phyloP scores from a whole-genome alignment of 2,329 filamentous ascomycete genomes.

The Hortaea sp. region DNA sequence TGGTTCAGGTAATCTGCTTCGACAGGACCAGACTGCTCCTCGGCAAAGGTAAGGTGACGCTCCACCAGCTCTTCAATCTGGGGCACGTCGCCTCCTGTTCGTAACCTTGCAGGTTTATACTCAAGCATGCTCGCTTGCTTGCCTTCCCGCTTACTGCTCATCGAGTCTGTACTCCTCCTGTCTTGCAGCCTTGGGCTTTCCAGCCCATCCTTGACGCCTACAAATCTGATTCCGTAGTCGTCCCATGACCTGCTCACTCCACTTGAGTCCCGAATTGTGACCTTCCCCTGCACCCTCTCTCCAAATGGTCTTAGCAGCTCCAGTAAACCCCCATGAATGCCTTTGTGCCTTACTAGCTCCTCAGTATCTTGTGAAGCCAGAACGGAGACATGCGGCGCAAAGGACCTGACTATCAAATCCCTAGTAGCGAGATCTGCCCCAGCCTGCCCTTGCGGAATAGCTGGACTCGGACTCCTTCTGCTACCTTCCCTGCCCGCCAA shows the following conservation, averaged over 20 bases:
- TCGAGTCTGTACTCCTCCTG: conserved; percentile 30
- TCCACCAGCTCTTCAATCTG: conserved; percentile 75
- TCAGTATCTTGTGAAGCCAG: conserved; percentile 83
- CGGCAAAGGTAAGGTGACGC: conserved; percentile 65
- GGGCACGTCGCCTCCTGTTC: conserved; percentile 44
- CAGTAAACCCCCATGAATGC: conserved; percentile 70
- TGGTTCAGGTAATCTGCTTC: conserved; percentile 35
- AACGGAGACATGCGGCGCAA: conserved; percentile 80
- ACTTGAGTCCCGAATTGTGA: conserved; percentile 81
- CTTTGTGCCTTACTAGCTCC: conserved; percentile 69
- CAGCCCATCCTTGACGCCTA: conserved; percentile 52
- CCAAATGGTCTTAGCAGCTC: conserved; percentile 85
- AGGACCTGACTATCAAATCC: conserved; percentile 66
- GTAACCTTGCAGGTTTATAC: conserved; percentile 29
- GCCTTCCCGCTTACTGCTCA: conserved; percentile 11
- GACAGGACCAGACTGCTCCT: conserved; percentile 38
- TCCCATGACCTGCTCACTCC: conserved; percentile 76
- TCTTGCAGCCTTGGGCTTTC: conserved; percentile 27
- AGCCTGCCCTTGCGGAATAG: conserved; percentile 30
- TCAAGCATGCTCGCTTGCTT: conserved; percentile 18
- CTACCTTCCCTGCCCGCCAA: conserved; percentile 8
- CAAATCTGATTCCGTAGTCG: conserved; percentile 83
- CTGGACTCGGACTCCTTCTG: conserved; percentile 30
- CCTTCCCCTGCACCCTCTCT: conserved; percentile 75
- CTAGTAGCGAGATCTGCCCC: conserved; percentile 41